A percentile compares a stretch with the other conserved stretches of the same genome.
These are phyloP conservation scores for Lycium ferocissimum DNA, from an alignment of 257 asterid genomes.

Conservation along the genomic window DNA sequence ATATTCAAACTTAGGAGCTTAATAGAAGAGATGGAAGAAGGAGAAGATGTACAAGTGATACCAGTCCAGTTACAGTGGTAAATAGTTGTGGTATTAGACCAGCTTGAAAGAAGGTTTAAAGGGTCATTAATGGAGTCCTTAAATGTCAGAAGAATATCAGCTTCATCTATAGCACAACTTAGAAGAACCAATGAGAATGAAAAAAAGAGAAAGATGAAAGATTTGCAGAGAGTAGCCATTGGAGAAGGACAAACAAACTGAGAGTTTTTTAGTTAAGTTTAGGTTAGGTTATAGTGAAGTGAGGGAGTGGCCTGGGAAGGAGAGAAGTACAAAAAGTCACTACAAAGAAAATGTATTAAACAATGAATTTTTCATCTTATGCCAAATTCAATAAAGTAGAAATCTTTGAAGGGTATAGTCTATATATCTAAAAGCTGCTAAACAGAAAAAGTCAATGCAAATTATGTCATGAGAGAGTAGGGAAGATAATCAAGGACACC, in stretches of 20 bases:
- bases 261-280: slow-evolving; percentile 26
- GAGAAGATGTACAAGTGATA: slow-evolving; percentile 57
- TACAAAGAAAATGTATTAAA: not conserved
- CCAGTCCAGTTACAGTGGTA: slow-evolving; percentile 90
- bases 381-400: too few species aligned
- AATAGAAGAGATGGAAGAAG: slow-evolving; percentile 51
- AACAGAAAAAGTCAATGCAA: slow-evolving; percentile 13
- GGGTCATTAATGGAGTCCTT: slow-evolving; percentile 75
- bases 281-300: not conserved
- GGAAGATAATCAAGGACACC: not conserved
- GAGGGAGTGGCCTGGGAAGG: not conserved
- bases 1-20: slow-evolving; percentile 74
- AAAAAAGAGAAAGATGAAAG: slow-evolving; percentile 46
- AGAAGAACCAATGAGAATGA: slow-evolving; percentile 47
- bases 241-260: slow-evolving; percentile 43
- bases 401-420: too few species aligned
- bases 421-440: not conserved
- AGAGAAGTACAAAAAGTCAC: not conserved
- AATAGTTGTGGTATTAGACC: slow-evolving; percentile 62
- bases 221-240: slow-evolving; percentile 58
- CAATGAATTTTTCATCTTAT: not conserved
- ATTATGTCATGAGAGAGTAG: not conserved
- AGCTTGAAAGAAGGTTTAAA: slow-evolving; percentile 53
- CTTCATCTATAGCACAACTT: slow-evolving; percentile 57
- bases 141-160: slow-evolving; percentile 70